Evolutionary conservation across 2,329 filamentous ascomycete species (phyloP).

Genomic region (Chaetomiaceae sp.): DNA sequence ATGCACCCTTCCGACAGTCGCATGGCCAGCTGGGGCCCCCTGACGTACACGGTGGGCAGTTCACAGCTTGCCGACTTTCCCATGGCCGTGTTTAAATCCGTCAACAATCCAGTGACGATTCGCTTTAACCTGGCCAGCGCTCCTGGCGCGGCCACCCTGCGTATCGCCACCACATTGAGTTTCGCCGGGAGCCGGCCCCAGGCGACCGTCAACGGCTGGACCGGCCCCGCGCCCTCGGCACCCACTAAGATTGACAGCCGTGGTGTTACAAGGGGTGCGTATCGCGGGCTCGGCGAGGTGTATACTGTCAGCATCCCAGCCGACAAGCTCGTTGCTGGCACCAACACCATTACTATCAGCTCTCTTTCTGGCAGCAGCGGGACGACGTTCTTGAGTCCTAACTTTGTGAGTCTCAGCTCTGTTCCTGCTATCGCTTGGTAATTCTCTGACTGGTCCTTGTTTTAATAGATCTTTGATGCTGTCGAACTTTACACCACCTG

Average conservation of each 20-base stretch:
- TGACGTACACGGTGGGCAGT: conserved; percentile 58
- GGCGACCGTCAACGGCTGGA: conserved; percentile 53
- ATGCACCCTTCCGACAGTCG: conserved; percentile 65
- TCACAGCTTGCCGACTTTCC: conserved; percentile 52
- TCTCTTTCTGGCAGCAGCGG: conserved; percentile 57
- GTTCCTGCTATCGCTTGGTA: neutral
- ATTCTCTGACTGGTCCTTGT: neutral
- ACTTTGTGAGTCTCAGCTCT: conserved; percentile 38
- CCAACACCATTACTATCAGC: conserved; percentile 60
- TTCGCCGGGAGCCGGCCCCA: conserved; percentile 57
- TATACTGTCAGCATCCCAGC: conserved; percentile 59
- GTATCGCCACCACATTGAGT: conserved; percentile 60
- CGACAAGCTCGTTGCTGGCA: conserved; percentile 54
- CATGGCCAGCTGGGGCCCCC: conserved; percentile 57
- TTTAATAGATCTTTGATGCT: conserved; percentile 26
- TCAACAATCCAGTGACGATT: conserved; percentile 58
- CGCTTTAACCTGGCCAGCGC: conserved; percentile 51
- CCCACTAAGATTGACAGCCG: conserved; percentile 61
- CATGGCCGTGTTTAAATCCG: conserved; percentile 61
- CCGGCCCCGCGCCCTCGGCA: conserved; percentile 44
- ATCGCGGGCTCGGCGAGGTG: conserved; percentile 59
- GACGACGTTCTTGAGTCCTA: conserved; percentile 52
- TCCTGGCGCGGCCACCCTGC: conserved; percentile 51
- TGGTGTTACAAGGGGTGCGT: conserved; percentile 62
- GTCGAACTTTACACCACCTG: conserved; percentile 33